A percentile compares a stretch with the other conserved stretches of the same genome.
These are phyloP conservation scores for Tricholoma hemisulphureum DNA, from an alignment of 768 basidiomycete genomes.

Conservation along the genomic window DNA sequence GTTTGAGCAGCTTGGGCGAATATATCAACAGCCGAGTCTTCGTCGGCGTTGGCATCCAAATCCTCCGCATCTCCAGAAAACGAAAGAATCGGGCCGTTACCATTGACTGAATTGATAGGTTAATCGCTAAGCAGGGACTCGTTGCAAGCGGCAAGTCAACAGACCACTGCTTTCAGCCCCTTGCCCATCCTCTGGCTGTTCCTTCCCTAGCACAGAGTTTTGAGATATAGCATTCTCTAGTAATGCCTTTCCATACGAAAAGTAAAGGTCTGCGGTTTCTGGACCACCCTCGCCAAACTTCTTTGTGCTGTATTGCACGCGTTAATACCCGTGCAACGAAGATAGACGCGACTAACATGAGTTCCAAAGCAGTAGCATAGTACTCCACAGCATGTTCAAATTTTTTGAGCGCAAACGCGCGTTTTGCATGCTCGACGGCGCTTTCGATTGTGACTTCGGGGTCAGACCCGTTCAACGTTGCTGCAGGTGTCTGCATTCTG, in stretches of 20 bases:
- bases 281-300: constrained; percentile 78
- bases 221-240: constrained; percentile 90
- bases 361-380: constrained; percentile 82
- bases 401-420: constrained; percentile 84
- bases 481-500: background rate
- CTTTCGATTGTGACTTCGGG: constrained; percentile 47
- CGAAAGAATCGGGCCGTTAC: constrained; percentile 62
- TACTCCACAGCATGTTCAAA: constrained; percentile 83
- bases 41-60: constrained; percentile 42
- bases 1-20: constrained; percentile 56
- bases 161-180: constrained; percentile 40
- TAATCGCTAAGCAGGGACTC: background rate
- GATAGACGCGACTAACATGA: constrained; percentile 60
- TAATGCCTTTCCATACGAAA: constrained; percentile 89
- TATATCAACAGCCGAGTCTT: constrained; percentile 58
- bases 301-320: constrained; percentile 53
- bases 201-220: constrained; percentile 86
- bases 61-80: constrained; percentile 83
- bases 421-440: constrained; percentile 75
- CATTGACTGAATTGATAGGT: constrained; percentile 24
- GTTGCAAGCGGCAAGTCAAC: constrained; percentile 18
- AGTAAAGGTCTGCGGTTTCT: constrained; percentile 84
- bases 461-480: constrained; percentile 15
- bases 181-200: constrained; percentile 57
- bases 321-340: constrained; percentile 6